phyloP scores from a whole-genome alignment of 164 flowering plant species.

The Tetrastigma voinierianum region DNA sequence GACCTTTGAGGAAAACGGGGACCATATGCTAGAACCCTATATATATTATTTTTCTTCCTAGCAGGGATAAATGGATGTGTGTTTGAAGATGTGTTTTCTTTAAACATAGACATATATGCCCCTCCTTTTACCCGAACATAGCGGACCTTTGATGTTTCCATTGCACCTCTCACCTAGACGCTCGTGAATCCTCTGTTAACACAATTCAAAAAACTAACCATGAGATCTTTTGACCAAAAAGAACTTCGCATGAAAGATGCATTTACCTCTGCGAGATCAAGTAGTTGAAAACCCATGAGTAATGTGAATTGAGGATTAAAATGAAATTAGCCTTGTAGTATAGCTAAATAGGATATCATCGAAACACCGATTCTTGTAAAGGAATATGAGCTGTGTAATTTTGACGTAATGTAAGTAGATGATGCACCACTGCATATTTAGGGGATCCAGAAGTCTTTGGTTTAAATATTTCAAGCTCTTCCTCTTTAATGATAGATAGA shows the following conservation, averaged over 20 bases:
- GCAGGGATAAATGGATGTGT: not conserved
- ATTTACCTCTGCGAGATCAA: not conserved
- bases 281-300: too few species aligned
- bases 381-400: conserved; percentile 23
- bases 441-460: conserved; percentile 38
- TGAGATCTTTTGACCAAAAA: not conserved
- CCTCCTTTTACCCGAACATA: conserved; percentile 23
- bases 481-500: conserved; percentile 25
- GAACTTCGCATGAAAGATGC: too few species aligned
- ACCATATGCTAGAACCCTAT: not conserved
- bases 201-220: not conserved
- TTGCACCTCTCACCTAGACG: conserved; percentile 13
- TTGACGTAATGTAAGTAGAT: conserved; percentile 20
- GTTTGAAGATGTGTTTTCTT: too few species aligned
- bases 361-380: not conserved
- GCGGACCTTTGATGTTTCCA: conserved; percentile 20
- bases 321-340: too few species aligned
- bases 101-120: not conserved
- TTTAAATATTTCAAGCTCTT: conserved; percentile 40
- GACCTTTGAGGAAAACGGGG: not conserved
- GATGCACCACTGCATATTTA: conserved; percentile 21
- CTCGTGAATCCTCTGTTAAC: conserved; percentile 14
- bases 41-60: not conserved
- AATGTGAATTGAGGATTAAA: too few species aligned
- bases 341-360: too few species aligned